Evolutionary conservation across 495 filamentous ascomycete species (phyloP).

Genomic region (Zalerion maritima): DNA sequence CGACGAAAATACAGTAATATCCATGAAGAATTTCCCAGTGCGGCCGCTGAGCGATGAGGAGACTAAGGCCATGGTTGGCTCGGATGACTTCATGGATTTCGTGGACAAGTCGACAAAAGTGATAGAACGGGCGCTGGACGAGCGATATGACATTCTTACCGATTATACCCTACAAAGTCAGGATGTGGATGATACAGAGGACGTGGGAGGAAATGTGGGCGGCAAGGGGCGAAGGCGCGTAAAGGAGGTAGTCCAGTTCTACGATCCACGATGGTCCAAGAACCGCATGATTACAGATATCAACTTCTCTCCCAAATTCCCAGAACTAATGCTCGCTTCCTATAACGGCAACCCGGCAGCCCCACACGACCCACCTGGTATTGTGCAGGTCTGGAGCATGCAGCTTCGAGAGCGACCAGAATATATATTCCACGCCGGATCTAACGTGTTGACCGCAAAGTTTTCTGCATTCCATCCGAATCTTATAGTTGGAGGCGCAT

Average conservation of each 20-base stretch:
- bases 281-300: conserved; percentile 91
- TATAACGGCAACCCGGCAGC: conserved; percentile 95
- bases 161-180: conserved; percentile 75
- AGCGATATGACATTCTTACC: conserved; percentile 77
- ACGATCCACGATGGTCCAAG: conserved; percentile 89
- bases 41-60: conserved; percentile 74
- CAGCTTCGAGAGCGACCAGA: conserved; percentile 87
- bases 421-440: conserved; percentile 91
- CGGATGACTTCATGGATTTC: conserved; percentile 87
- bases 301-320: conserved; percentile 88
- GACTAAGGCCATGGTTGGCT: conserved; percentile 76
- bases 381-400: conserved; percentile 94
- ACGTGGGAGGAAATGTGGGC: conserved; percentile 51
- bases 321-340: conserved; percentile 79
- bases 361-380: conserved; percentile 86
- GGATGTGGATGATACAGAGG: conserved; percentile 68
- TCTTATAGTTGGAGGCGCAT: conserved; percentile 84
- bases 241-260: conserved; percentile 82
- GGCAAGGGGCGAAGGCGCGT: conserved; percentile 68
- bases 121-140: conserved; percentile 85
- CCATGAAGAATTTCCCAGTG: conserved; percentile 53
- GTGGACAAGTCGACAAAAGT: conserved; percentile 93
- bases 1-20: conserved; percentile 23
- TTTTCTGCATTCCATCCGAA: conserved; percentile 97
- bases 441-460: conserved; percentile 86